phyloP scores from a whole-genome alignment of 306 rosid genomes.

The Abrus precatorius region DNA sequence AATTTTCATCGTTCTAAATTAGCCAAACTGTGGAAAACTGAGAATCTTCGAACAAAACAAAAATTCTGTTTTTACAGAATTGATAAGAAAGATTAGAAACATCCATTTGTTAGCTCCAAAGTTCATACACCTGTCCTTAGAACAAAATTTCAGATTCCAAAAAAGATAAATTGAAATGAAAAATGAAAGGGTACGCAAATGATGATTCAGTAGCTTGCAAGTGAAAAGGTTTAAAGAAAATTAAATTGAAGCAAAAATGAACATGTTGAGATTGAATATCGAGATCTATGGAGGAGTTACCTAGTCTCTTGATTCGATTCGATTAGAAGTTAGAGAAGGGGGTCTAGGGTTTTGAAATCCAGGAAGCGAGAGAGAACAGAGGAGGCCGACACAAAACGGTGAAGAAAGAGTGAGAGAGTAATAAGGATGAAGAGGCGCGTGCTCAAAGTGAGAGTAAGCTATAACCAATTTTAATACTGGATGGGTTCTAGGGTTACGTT shows the following conservation, averaged over 20 bases:
- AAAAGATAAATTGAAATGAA: conserved; percentile 1
- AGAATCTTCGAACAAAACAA: not conserved
- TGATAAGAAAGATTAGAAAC: not conserved
- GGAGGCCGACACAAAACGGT: conserved; percentile 34
- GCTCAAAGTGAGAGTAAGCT: conserved; percentile 35
- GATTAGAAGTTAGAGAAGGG: not conserved
- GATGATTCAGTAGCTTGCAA: not conserved
- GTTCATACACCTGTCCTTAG: not conserved
- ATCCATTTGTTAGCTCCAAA: not conserved
- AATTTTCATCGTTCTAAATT: not conserved
- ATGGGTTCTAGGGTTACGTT: conserved; percentile 42
- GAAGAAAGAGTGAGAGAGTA: conserved; percentile 41
- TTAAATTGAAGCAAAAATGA: not conserved
- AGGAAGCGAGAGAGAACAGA: not conserved
- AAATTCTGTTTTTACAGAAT: conserved; percentile 1
- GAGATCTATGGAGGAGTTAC: conserved; percentile 43
- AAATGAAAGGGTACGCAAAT: not conserved
- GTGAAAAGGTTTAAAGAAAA: not conserved
- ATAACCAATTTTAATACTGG: conserved; percentile 22
- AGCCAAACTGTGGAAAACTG: not conserved
- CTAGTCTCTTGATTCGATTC: conserved; percentile 19
- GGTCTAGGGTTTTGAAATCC: conserved; percentile 28
- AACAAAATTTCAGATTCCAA: not conserved
- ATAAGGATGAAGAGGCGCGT: conserved; percentile 50
- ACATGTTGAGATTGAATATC: conserved; percentile 3